Evolutionary conservation across 345 rosid species (phyloP).

Genomic region (Ricinus communis): DNA sequence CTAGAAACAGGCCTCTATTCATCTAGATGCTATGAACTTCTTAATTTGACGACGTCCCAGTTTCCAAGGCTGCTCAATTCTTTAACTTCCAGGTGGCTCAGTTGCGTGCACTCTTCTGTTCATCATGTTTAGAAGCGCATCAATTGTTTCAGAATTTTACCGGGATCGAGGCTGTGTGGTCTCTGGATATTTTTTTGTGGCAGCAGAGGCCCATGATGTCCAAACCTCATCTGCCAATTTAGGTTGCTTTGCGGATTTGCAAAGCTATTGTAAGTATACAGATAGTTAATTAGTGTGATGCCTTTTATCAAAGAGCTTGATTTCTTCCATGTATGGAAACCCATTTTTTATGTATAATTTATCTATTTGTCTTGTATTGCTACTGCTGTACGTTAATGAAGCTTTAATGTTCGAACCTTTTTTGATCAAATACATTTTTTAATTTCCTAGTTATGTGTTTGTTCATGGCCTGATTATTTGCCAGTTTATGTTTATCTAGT

Average conservation of each 20-base stretch:
- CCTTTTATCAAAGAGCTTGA: conserved; percentile 13
- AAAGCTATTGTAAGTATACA: conserved; percentile 17
- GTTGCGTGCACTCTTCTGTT: not conserved
- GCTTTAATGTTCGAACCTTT: not conserved
- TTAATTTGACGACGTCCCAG: conserved; percentile 26
- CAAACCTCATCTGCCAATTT: not conserved
- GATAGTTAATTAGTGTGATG: conserved; percentile 10
- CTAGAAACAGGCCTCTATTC: conserved; percentile 10
- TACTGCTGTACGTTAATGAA: not conserved
- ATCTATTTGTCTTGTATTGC: not conserved
- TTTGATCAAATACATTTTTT: not conserved
- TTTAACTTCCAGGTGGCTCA: conserved; percentile 7
- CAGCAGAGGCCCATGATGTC: conserved; percentile 2
- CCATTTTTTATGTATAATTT: conserved; percentile 1
- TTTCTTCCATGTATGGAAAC: conserved; percentile 16
- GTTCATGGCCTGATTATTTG: not conserved
- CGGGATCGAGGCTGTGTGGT: not conserved
- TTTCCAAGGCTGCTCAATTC: conserved; percentile 5
- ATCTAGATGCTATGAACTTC: not conserved
- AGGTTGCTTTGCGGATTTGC: not conserved
- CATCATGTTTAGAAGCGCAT: not conserved
- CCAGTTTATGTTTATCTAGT: not conserved
- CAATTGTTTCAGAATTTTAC: not conserved
- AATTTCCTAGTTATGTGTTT: not conserved
- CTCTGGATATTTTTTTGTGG: not conserved